These are phyloP conservation scores for Diaporthe aspalathi DNA, from an alignment of 2,329 filamentous ascomycete species.

Conservation along the genomic window DNA sequence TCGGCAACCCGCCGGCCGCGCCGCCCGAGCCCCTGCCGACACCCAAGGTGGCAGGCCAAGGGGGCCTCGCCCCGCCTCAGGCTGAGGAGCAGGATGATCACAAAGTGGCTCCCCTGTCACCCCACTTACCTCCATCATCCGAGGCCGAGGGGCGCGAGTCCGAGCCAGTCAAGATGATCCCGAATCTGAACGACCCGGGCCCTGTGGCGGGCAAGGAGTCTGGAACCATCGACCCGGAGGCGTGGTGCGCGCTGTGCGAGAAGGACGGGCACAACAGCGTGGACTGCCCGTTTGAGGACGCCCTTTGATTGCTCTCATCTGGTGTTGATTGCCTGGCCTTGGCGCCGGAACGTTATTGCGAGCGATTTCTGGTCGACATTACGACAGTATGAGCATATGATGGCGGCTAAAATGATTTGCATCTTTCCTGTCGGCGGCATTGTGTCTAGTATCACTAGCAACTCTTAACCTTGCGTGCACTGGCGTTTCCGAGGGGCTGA, in stretches of 20 bases:
- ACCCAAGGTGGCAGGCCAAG: conserved; percentile 28
- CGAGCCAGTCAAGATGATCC: conserved; percentile 59
- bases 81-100: conserved; percentile 53
- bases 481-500: conserved; percentile 2
- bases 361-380: not conserved
- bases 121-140: conserved; percentile 54
- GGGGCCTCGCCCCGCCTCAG: conserved; percentile 38
- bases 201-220: conserved; percentile 83
- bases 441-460: conserved; percentile 10
- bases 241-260: conserved; percentile 98
- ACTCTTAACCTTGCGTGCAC: not conserved
- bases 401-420: not conserved
- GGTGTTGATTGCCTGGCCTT: not conserved
- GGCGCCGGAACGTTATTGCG: not conserved
- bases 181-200: conserved; percentile 72
- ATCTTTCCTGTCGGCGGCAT: not conserved
- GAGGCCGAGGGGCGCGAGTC: conserved; percentile 53
- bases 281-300: conserved; percentile 92
- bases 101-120: conserved; percentile 67
- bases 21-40: conserved; percentile 40
- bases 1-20: conserved; percentile 58
- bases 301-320: conserved; percentile 58
- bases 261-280: conserved; percentile 96
- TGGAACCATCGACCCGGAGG: conserved; percentile 81
- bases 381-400: conserved; percentile 14